These are phyloP conservation scores for Podaxis rugospora DNA, from an alignment of 768 basidiomycete genomes.

Conservation along the genomic window DNA sequence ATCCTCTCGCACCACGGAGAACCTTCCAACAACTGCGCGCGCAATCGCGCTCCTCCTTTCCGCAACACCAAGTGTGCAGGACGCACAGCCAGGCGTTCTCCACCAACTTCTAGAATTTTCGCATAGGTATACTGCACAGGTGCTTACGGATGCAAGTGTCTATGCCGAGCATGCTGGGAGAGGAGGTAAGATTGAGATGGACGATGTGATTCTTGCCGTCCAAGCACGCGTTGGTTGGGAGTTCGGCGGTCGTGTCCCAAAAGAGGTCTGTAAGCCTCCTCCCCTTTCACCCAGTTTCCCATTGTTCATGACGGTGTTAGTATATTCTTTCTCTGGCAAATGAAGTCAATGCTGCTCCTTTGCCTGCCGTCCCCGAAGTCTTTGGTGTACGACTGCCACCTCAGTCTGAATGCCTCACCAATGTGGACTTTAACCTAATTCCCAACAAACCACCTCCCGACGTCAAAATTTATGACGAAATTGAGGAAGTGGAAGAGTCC, in stretches of 20 bases:
- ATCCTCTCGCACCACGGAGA: slow-evolving; percentile 49
- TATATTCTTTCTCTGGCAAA: slow-evolving; percentile 76
- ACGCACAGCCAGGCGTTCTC: slow-evolving; percentile 81
- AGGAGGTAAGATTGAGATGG: slow-evolving; percentile 75
- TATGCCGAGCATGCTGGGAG: slow-evolving; percentile 86
- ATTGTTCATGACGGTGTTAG: slow-evolving; percentile 31
- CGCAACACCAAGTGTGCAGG: slow-evolving; percentile 79
- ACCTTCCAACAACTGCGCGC: slow-evolving; percentile 80
- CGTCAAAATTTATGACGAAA: slow-evolving; percentile 69
- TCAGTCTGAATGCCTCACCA: slow-evolving; percentile 63
- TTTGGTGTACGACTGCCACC: slow-evolving; percentile 84
- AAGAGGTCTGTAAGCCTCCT: slow-evolving; percentile 53
- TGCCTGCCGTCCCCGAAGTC: slow-evolving; percentile 83
- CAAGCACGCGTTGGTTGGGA: slow-evolving; percentile 93
- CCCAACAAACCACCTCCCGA: slow-evolving; percentile 82
- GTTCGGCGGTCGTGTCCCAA: slow-evolving; percentile 83
- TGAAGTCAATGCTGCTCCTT: slow-evolving; percentile 75
- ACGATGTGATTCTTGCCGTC: slow-evolving; percentile 76
- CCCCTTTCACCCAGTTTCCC: slow-evolving; percentile 1
- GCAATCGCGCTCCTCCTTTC: slow-evolving; percentile 81
- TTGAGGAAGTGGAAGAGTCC: slow-evolving; percentile 79
- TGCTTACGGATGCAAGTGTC: slow-evolving; percentile 79
- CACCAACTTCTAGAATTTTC: slow-evolving; percentile 87
- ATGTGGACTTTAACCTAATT: slow-evolving; percentile 82
- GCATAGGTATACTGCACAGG: slow-evolving; percentile 78